Percentiles rank a stretch among this genome's conserved stretches.
Conservation (phyloP, 108 stramenopile genomes). For the Bacterosira constricta region DNA sequence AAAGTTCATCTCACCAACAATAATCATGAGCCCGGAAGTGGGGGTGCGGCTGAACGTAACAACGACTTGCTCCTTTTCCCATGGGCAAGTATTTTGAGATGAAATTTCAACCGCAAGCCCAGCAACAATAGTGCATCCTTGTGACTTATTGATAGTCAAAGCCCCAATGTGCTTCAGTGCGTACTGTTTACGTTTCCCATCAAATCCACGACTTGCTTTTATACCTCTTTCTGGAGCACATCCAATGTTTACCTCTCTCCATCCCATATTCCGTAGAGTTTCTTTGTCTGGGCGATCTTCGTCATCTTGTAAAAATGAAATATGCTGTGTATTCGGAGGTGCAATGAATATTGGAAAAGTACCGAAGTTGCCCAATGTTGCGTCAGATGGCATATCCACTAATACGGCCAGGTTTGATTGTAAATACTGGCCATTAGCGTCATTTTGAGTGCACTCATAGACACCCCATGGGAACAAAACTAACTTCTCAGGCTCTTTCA, state of each 20-base stretch:
- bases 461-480: conserved; percentile 15
- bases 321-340: not conserved
- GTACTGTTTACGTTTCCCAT: conserved; percentile 14
- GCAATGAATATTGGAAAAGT: not conserved
- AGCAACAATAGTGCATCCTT: conserved; percentile 12
- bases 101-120: conserved; percentile 12
- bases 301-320: not conserved
- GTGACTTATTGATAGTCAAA: conserved; percentile 16
- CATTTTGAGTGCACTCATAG: conserved; percentile 18
- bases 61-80: conserved; percentile 10
- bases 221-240: not conserved
- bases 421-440: not conserved
- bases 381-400: conserved; percentile 9
- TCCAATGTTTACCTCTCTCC: conserved; percentile 13
- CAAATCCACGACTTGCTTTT: not conserved
- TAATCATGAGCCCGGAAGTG: not conserved
- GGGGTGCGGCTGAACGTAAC: not conserved
- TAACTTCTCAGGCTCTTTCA: too few species aligned
- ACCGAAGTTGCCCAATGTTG: not conserved
- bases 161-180: conserved; percentile 5
- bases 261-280: not conserved
- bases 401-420: conserved; percentile 8
- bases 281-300: not conserved
- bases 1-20: not conserved
- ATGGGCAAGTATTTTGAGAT: not conserved